A percentile compares a stretch with the other conserved stretches of the same genome.
These are phyloP conservation scores for Daldinia sp. DNA, from an alignment of 2,329 filamentous ascomycete genomes.

Conservation along the genomic window DNA sequence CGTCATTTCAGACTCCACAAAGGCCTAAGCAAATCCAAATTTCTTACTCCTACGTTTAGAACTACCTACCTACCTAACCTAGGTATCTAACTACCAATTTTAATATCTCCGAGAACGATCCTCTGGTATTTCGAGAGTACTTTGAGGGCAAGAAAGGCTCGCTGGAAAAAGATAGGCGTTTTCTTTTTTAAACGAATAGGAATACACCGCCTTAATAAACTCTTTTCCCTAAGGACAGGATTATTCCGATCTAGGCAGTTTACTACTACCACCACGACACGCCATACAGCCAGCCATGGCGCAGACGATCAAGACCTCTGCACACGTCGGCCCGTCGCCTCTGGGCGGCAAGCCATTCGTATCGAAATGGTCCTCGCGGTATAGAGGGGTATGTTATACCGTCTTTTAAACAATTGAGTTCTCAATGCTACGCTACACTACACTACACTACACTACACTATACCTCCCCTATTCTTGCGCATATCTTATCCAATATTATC, in stretches of 20 bases:
- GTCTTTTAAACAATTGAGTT: not conserved
- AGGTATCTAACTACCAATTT: too few species aligned
- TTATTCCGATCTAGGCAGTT: not conserved
- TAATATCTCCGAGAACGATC: not conserved
- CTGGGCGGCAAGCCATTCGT: conserved; percentile 57
- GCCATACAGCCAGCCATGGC: conserved; percentile 36
- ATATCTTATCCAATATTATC: not conserved
- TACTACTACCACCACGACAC: conserved; percentile 26
- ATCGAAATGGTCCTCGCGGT: conserved; percentile 70
- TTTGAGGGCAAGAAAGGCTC: not conserved
- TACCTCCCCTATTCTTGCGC: not conserved
- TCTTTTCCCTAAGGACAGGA: conserved; percentile 17
- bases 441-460: not conserved
- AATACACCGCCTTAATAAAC: not conserved
- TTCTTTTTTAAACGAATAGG: not conserved
- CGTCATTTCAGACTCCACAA: conserved; percentile 37
- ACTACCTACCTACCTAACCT: not conserved
- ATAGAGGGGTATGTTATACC: conserved; percentile 67
- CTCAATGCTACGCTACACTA: not conserved
- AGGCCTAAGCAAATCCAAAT: conserved; percentile 10
- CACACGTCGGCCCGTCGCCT: conserved; percentile 45
- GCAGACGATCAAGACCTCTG: conserved; percentile 46
- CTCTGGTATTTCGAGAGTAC: not conserved
- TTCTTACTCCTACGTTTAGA: conserved; percentile 4
- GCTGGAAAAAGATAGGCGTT: not conserved